Conservation (phyloP, 176 grass and related monocot genomes). For the Stipa capillata region DNA sequence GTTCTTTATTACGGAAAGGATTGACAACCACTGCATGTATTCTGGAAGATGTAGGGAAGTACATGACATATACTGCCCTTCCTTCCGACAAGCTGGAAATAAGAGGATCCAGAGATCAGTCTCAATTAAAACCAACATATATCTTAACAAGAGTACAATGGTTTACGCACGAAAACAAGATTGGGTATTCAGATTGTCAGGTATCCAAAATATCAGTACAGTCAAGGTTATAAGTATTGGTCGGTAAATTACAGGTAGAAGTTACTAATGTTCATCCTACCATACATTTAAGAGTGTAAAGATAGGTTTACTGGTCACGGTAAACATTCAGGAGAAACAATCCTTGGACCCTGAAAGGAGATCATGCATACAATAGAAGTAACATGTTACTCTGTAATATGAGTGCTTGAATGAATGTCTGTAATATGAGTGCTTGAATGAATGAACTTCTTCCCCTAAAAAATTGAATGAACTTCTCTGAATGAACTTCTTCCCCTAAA, state of each 20-base stretch:
- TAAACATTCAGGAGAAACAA: conserved; percentile 9
- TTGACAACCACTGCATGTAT: conserved; percentile 80
- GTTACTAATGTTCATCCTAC: not conserved
- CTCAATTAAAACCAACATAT: not conserved
- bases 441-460: not conserved
- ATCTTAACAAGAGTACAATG: not conserved
- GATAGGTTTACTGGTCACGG: not conserved
- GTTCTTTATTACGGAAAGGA: conserved; percentile 90
- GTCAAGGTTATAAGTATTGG: not conserved
- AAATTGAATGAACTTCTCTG: no score
- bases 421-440: not conserved
- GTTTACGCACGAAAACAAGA: not conserved
- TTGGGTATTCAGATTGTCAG: not conserved
- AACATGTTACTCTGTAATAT: conserved; percentile 8
- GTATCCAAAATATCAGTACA: not conserved
- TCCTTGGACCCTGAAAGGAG: not conserved
- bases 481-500: no score
- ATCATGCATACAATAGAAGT: conserved; percentile 1
- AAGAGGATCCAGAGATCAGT: conserved; percentile 26
- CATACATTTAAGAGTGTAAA: conserved; percentile 7
- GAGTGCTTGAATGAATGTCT: not conserved
- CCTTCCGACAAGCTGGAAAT: conserved; percentile 71
- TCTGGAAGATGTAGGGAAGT: conserved; percentile 56
- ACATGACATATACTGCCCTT: conserved; percentile 84
- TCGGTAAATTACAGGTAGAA: not conserved